Conservation (phyloP, 179 eudicot species). For the Gypsophila paniculata region DNA sequence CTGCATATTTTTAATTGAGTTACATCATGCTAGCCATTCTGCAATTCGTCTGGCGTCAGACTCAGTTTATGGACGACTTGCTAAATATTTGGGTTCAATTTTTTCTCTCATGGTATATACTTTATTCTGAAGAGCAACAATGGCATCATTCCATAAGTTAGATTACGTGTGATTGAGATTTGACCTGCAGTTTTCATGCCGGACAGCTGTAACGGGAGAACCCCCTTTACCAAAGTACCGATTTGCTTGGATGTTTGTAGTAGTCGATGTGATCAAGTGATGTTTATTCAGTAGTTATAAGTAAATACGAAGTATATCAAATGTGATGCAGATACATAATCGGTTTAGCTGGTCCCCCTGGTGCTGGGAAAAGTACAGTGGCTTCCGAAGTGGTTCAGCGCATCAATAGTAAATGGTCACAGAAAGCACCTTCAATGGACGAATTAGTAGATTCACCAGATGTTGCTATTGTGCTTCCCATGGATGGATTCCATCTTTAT, state of each 20-base stretch:
- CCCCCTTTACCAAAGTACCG: background rate
- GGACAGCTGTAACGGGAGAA: background rate
- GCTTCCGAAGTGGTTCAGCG: slow-evolving; percentile 75
- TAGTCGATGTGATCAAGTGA: background rate
- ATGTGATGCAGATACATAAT: slow-evolving; percentile 63
- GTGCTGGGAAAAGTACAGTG: slow-evolving; percentile 94
- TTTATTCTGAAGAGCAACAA: slow-evolving; percentile 5
- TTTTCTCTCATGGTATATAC: background rate
- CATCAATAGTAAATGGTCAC: slow-evolving; percentile 75
- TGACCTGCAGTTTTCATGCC: background rate
- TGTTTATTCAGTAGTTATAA: background rate
- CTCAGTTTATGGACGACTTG: background rate
- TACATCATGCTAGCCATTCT: background rate
- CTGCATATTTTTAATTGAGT: background rate
- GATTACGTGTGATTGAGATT: slow-evolving; percentile 5
- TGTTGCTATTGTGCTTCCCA: slow-evolving; percentile 79
- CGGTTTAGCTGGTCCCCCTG: slow-evolving; percentile 96
- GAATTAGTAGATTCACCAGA: slow-evolving; percentile 61
- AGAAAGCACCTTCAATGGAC: slow-evolving; percentile 54
- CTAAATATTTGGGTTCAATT: background rate
- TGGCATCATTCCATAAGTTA: background rate
- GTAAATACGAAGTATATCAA: slow-evolving; percentile 13
- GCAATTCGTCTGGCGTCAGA: slow-evolving; percentile 7
- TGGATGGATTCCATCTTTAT: slow-evolving; percentile 99
- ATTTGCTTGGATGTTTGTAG: slow-evolving; percentile 3